Evolutionary conservation across 2,329 filamentous ascomycete genomes (phyloP).

Genomic region (Diaporthe velutina): DNA sequence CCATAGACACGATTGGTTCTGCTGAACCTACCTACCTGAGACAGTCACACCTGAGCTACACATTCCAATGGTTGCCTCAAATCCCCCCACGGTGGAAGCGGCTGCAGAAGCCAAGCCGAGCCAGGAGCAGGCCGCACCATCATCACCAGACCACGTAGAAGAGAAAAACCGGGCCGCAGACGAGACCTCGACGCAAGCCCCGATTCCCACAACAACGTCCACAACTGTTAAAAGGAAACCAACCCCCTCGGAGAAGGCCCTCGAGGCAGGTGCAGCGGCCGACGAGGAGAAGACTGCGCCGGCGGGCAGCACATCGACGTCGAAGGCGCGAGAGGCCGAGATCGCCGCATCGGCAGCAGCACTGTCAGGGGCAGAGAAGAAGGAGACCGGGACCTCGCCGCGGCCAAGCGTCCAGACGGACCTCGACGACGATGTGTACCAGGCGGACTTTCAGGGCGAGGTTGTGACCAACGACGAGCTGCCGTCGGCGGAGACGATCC

Average conservation of each 20-base stretch:
- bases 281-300: conserved; percentile 6
- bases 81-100: conserved; percentile 1
- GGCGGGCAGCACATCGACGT: conserved; percentile 12
- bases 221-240: not conserved
- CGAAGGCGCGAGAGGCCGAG: not conserved
- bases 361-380: conserved; percentile 26
- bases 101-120: conserved; percentile 4
- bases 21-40: not conserved
- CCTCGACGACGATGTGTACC: conserved; percentile 43
- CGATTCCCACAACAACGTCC: not conserved
- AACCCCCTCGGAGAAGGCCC: not conserved
- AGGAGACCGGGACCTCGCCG: conserved; percentile 21
- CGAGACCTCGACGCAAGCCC: conserved; percentile 22
- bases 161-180: conserved; percentile 28
- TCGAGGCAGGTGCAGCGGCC: not conserved
- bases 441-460: conserved; percentile 67
- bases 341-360: conserved; percentile 22
- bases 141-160: conserved; percentile 12
- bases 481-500: conserved; percentile 62
- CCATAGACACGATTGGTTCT: not conserved
- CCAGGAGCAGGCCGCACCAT: not conserved
- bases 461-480: conserved; percentile 68
- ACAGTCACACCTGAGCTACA: not conserved
- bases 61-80: conserved; percentile 33
- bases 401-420: conserved; percentile 35